A percentile compares a stretch with the other conserved stretches of the same genome.
phyloP scores from a whole-genome alignment of 2,329 filamentous ascomycete species.

The Chrysoporthe austroafricana region DNA sequence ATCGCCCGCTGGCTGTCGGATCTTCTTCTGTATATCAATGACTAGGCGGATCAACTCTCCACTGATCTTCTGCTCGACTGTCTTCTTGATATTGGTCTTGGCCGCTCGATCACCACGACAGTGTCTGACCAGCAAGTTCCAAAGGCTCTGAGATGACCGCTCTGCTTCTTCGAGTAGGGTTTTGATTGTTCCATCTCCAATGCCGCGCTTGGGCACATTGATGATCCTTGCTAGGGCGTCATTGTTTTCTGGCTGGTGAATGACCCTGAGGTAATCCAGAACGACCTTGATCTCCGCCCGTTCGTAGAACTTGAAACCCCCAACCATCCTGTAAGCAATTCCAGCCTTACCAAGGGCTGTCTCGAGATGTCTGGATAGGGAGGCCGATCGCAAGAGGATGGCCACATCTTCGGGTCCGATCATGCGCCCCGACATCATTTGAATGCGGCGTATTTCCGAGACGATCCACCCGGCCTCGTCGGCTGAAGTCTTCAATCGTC shows the following conservation, averaged over 20 bases:
- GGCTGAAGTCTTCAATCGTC: constrained; percentile 70
- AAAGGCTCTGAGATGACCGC: constrained; percentile 68
- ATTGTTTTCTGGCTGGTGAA: constrained; percentile 84
- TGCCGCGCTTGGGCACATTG: constrained; percentile 79
- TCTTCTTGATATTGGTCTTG: constrained; percentile 53
- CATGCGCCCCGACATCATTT: constrained; percentile 73
- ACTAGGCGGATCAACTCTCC: constrained; percentile 52
- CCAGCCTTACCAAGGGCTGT: constrained; percentile 77
- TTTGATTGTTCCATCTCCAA: constrained; percentile 80
- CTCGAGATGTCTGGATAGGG: constrained; percentile 85
- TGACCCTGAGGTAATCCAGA: constrained; percentile 84
- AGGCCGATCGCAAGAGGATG: constrained; percentile 82
- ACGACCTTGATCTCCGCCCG: constrained; percentile 85
- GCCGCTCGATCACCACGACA: constrained; percentile 53
- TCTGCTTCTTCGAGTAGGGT: constrained; percentile 78
- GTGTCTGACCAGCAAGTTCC: constrained; percentile 68
- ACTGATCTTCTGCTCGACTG: constrained; percentile 57
- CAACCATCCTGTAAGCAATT: constrained; percentile 90
- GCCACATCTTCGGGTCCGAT: constrained; percentile 79
- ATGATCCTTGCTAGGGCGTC: constrained; percentile 83
- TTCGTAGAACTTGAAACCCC: constrained; percentile 88
- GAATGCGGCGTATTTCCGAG: constrained; percentile 74
- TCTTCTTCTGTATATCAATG: constrained; percentile 41
- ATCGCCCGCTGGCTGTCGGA: constrained; percentile 37
- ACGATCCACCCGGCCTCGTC: constrained; percentile 89